Base-by-base conservation (phyloP, 1,284 basidiomycete species). In the Ustilago tritici region DNA sequence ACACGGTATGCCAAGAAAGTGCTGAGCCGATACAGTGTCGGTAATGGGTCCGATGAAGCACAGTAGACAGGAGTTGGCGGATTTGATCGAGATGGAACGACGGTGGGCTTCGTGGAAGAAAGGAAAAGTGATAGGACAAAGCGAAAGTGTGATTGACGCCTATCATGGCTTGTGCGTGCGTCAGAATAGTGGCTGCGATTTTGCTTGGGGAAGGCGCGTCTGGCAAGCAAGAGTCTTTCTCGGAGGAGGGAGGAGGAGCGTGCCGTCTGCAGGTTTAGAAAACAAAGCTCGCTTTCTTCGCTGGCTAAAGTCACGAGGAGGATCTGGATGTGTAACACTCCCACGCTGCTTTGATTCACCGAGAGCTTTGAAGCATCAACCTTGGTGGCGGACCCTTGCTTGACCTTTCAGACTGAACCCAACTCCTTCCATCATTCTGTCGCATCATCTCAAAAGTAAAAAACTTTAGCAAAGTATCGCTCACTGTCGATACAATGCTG, bases 81-180 rank as follows among this genome's bases (percentile, higher is more conserved):
- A 28, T 28, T 28, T 3, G 23, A 28, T 28, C 23, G 23, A 28
- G 36, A 55, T 35, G 50, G 10, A 11, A 14, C n/a, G 23, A 14
- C 35, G 19, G n/a, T 23, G 35, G 7, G 36, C 43, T 36, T 56
- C 50, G 57, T 46, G 46, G 57, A 38, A 35, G 38, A 32, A 41
- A 59, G 23, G 28, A 17, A 43, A 50, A 28, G 41, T 57, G 56
- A 60, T 12, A 57, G 34, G 38, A 52, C 54, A 36, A 52, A 50
- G 55, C 47, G 28, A 46, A 19, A 31, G 57, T 55, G 53, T 38
- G 56, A 36, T 34, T 35, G 28, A 12, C 43, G 56, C 10, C 31
- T 41, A 36, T 35, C 31, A 8, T 62, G 61, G 61, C 61, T 62
- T 54, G 61, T 62, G 61, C 61, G 61, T 59, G 57, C 28, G 57